These are phyloP conservation scores for Microsporum ferrugineum DNA, from an alignment of 2,329 filamentous ascomycete genomes.

Conservation along the genomic window DNA sequence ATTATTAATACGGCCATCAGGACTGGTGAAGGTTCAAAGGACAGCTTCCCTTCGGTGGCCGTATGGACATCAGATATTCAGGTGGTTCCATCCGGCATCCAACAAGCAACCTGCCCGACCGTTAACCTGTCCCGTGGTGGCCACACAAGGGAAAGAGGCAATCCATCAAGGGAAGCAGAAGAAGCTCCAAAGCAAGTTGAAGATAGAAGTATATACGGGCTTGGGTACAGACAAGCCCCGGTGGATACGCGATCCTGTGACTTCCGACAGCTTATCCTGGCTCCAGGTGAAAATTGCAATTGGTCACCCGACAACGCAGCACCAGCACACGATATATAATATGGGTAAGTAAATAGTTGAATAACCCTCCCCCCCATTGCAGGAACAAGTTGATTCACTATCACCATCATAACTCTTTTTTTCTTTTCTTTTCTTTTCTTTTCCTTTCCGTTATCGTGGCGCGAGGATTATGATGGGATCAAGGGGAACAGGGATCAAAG, in stretches of 20 bases:
- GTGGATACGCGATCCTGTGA: conserved; percentile 4
- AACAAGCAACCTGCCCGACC: too few species aligned
- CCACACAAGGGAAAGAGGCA: too few species aligned
- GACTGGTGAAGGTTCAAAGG: background rate
- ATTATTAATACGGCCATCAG: background rate
- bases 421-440: background rate
- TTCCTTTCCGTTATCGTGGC: background rate
- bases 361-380: too few species aligned
- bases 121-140: too few species aligned
- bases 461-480: background rate
- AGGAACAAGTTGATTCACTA: background rate
- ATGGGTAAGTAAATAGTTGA: background rate
- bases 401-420: background rate
- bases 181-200: background rate
- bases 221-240: background rate
- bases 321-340: background rate
- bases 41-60: too few species aligned
- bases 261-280: conserved; percentile 16
- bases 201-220: background rate
- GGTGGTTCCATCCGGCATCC: too few species aligned
- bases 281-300: conserved; percentile 27
- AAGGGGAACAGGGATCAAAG: background rate
- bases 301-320: conserved; percentile 28
- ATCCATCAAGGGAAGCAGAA: background rate
- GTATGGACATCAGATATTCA: too few species aligned